phyloP scores from a whole-genome alignment of 805 yeast genomes.

The Hanseniaspora taiwanica region DNA sequence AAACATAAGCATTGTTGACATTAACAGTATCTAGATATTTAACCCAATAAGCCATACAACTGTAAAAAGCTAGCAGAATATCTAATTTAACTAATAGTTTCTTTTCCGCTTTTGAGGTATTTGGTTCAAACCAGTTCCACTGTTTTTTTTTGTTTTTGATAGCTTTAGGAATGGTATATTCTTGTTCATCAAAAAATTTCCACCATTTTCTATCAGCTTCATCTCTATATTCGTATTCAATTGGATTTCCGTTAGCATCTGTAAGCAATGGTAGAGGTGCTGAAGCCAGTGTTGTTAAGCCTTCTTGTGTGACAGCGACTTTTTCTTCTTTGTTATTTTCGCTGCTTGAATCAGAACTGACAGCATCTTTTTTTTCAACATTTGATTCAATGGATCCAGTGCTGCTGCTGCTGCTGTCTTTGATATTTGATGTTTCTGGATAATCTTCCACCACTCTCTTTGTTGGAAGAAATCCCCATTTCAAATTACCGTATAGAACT shows the following conservation, averaged over 20 bases:
- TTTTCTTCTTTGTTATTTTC: neutral
- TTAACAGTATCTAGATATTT: slow-evolving; percentile 49
- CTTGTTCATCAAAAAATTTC: slow-evolving; percentile 49
- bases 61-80: slow-evolving; percentile 35
- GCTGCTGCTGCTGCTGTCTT: too few relatives aligned
- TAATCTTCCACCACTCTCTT: slow-evolving; percentile 19
- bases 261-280: neutral
- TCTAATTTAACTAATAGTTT: slow-evolving; percentile 37
- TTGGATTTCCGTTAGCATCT: slow-evolving; percentile 1
- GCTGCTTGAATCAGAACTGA: neutral
- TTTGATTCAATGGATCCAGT: slow-evolving; percentile 2
- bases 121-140: slow-evolving; percentile 45
- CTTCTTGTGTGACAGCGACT: neutral
- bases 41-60: slow-evolving; percentile 54
- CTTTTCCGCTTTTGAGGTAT: slow-evolving; percentile 32
- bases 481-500: slow-evolving; percentile 17
- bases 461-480: slow-evolving; percentile 24
- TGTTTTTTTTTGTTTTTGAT: slow-evolving; percentile 16
- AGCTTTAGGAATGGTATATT: slow-evolving; percentile 32
- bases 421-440: too few relatives aligned
- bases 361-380: slow-evolving; percentile 1
- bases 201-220: slow-evolving; percentile 43
- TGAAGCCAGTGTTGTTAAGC: too few relatives aligned
- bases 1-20: slow-evolving; percentile 51
- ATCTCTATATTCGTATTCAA: slow-evolving; percentile 31